Base-by-base conservation (phyloP, 495 filamentous ascomycete genomes). In the Chaetomium cochliodes region DNA sequence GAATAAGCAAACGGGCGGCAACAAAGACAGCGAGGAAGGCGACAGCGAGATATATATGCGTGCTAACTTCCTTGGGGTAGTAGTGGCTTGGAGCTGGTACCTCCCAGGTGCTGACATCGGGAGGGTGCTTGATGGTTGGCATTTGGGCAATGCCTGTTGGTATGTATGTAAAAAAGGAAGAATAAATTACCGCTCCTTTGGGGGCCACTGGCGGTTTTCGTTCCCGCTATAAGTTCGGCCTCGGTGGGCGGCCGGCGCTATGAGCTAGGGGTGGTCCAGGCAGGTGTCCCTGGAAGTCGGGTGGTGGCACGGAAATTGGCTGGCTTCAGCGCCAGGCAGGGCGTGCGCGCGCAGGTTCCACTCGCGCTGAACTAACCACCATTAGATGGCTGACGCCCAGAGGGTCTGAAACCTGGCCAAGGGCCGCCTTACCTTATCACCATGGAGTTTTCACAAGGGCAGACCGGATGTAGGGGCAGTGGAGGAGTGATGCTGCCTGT, bases 51-150 rank as follows among this genome's bases (percentile, higher is more conserved):
- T 73, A 75, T 71, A 75, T 68, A 65, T 73, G 68, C 42, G 67
- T 63, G 57, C 67, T 68, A 58, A 70, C 68, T 60, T 63, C 65
- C 59, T 60, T 62, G 44, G 68, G 64, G 64, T 70, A 58, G 62
- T 68, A 64, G 61, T 57, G 64, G 52, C 65, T 68, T 51, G 51
- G 58, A 25, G 33, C 18, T 22, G 64, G 64, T 59, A 70, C 47
- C 64, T 73, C 67, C 69, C 70, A 67, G 58, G 68, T 70, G 69
- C 70, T 65, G 69, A 71, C 73, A 65, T 73, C 71, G 72, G 70
- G 61, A 62, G 69, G 69, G 67, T 72, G 73, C 41, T 73, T 76
- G 65, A 79, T 66, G 70, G 71, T 72, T 67, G 79, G 79, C 79
- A 81, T 82, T 47, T 58, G 55, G 22, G 47, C 46, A 49, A 33